Percentiles rank a stretch among this genome's conserved stretches.
These are phyloP conservation scores for Trichoderma pleuroti DNA, from an alignment of 2,329 filamentous ascomycete genomes.

Conservation along the genomic window DNA sequence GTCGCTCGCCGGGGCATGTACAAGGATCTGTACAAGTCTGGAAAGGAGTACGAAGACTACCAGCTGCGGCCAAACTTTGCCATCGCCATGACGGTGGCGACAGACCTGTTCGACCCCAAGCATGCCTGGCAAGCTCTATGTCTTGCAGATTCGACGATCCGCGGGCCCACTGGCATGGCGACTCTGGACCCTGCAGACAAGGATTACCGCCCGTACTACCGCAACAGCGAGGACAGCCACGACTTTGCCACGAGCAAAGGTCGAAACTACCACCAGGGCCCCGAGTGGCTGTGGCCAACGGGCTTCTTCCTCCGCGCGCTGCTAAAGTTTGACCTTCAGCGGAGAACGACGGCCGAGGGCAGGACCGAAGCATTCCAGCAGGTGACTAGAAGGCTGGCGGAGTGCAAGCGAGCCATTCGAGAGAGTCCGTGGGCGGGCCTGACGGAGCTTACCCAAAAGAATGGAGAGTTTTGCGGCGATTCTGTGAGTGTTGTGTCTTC, in stretches of 20 bases:
- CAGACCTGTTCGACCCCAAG: constrained; percentile 74
- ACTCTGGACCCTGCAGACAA: constrained; percentile 88
- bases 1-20: constrained; percentile 94
- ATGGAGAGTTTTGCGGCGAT: constrained; percentile 78
- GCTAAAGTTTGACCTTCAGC: constrained; percentile 80
- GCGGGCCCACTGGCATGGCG: constrained; percentile 89
- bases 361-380: constrained; percentile 90
- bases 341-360: constrained; percentile 58
- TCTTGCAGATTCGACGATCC: constrained; percentile 72
- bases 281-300: constrained; percentile 97
- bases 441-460: constrained; percentile 88
- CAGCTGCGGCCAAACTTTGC: constrained; percentile 92
- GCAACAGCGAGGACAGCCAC: constrained; percentile 87
- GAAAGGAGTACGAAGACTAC: constrained; percentile 96
- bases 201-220: constrained; percentile 93
- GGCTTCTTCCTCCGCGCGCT: constrained; percentile 92
- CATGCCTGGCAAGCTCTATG: constrained; percentile 79
- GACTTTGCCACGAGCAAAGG: constrained; percentile 93
- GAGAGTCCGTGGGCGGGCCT: constrained; percentile 84
- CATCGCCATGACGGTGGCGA: constrained; percentile 91
- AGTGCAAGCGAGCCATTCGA: constrained; percentile 80
- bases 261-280: constrained; percentile 95
- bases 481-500: constrained; percentile 60
- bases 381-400: constrained; percentile 75
- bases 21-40: constrained; percentile 92